A percentile compares a stretch with the other conserved stretches of the same genome.
Evolutionary conservation across 2,329 filamentous ascomycete species (phyloP).

Genomic region (Massarina eburnea): DNA sequence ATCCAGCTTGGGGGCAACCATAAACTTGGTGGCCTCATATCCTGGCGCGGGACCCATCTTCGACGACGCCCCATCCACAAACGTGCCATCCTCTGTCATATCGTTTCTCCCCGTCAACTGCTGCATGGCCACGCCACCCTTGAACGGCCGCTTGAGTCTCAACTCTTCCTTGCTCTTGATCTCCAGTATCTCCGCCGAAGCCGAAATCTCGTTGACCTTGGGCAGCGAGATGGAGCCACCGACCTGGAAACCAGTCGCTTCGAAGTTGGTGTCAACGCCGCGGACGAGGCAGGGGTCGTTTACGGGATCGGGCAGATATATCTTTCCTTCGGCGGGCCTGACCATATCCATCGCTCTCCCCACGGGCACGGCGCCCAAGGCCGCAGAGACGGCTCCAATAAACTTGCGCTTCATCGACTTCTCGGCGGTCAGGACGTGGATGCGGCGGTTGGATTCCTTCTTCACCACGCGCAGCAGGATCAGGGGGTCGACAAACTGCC

Average conservation of each 20-base stretch:
- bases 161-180: constrained; percentile 80
- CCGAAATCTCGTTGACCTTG: constrained; percentile 76
- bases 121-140: constrained; percentile 69
- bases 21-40: constrained; percentile 79
- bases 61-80: constrained; percentile 56
- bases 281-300: constrained; percentile 80
- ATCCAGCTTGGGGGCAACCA: constrained; percentile 88
- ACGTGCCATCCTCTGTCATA: constrained; percentile 66
- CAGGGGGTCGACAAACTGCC: constrained; percentile 89
- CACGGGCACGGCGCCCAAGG: constrained; percentile 90
- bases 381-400: constrained; percentile 81
- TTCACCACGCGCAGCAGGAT: constrained; percentile 90
- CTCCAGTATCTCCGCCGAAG: constrained; percentile 81
- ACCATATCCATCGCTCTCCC: constrained; percentile 87
- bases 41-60: constrained; percentile 56
- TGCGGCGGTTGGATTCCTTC: constrained; percentile 81
- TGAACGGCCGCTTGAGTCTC: constrained; percentile 84
- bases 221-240: constrained; percentile 88
- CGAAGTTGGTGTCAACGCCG: constrained; percentile 81
- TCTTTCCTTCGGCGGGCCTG: constrained; percentile 73
- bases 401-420: constrained; percentile 91
- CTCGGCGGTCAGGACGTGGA: constrained; percentile 90
- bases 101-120: constrained; percentile 83
- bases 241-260: constrained; percentile 50
- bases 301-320: constrained; percentile 88